Conservation (phyloP, 768 basidiomycete species). For the Pleurotus salmoneostramineus region DNA sequence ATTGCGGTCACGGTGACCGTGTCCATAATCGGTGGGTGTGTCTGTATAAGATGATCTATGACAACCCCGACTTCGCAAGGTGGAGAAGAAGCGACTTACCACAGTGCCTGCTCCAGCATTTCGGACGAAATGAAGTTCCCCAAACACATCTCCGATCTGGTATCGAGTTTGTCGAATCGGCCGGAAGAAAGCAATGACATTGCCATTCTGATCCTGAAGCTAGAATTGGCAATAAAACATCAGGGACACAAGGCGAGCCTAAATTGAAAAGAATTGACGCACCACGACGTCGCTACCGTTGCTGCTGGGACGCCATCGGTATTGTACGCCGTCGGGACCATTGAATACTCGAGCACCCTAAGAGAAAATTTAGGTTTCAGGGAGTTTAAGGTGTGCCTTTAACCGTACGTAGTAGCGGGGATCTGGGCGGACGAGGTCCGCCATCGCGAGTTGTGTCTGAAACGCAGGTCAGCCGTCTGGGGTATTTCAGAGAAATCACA, state of each 20-base stretch:
- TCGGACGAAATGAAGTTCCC: conserved; percentile 81
- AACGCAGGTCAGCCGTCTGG: conserved; percentile 22
- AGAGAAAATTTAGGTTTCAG: conserved; percentile 13
- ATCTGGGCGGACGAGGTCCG: conserved; percentile 75
- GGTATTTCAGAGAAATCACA: conserved; percentile 12
- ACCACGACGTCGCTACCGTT: conserved; percentile 59
- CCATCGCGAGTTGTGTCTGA: conserved; percentile 77
- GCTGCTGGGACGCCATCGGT: conserved; percentile 74
- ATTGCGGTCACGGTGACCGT: conserved; percentile 80
- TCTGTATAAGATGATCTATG: conserved; percentile 36
- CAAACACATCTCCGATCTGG: conserved; percentile 83
- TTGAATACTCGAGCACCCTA: conserved; percentile 70
- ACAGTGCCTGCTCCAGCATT: conserved; percentile 78
- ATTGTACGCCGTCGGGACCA: conserved; percentile 78
- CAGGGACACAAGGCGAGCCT: conserved; percentile 12
- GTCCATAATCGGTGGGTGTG: conserved; percentile 90
- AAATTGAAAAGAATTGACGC: conserved; percentile 21
- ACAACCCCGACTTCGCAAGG: conserved; percentile 9
- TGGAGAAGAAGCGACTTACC: conserved; percentile 39
- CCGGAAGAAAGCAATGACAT: conserved; percentile 76
- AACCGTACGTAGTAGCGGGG: conserved; percentile 51
- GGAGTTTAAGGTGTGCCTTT: too few relatives aligned
- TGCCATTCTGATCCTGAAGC: conserved; percentile 70
- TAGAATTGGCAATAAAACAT: conserved; percentile 27
- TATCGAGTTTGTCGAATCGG: conserved; percentile 75